Evolutionary conservation across 768 basidiomycete species (phyloP).

Genomic region (Leccinum uliginosum): DNA sequence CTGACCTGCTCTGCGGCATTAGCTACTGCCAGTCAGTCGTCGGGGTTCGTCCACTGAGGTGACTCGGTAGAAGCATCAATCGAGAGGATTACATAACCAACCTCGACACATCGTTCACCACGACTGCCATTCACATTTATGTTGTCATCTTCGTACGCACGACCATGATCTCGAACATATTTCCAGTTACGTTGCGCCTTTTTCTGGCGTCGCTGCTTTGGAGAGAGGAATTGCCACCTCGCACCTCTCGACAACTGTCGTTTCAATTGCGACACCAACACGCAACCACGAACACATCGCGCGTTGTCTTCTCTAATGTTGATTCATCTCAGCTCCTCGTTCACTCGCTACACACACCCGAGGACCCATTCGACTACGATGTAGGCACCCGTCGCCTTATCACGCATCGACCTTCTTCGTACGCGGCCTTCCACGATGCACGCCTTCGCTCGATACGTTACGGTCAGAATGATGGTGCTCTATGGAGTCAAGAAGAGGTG

Average conservation of each 20-base stretch:
- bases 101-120: neutral
- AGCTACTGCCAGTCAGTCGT: neutral
- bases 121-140: neutral
- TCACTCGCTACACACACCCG: slow-evolving; percentile 20
- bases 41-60: neutral
- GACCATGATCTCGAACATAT: slow-evolving; percentile 19
- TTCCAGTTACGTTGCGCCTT: slow-evolving; percentile 41
- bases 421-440: slow-evolving; percentile 29
- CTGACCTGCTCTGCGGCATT: neutral
- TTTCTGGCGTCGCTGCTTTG: slow-evolving; percentile 42
- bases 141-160: neutral
- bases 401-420: slow-evolving; percentile 47
- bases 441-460: slow-evolving; percentile 36
- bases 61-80: neutral
- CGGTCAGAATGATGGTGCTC: slow-evolving; percentile 36
- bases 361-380: slow-evolving; percentile 34
- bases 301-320: slow-evolving; percentile 57
- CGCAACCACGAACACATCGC: slow-evolving; percentile 48
- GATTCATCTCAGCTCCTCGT: slow-evolving; percentile 29
- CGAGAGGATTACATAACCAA: slow-evolving; percentile 12
- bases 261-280: slow-evolving; percentile 69
- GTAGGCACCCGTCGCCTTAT: slow-evolving; percentile 37
- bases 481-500: slow-evolving; percentile 67
- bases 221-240: slow-evolving; percentile 27
- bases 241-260: slow-evolving; percentile 34